These are phyloP conservation scores for Penicillium soppii DNA, from an alignment of 495 filamentous ascomycete species.

Conservation along the genomic window DNA sequence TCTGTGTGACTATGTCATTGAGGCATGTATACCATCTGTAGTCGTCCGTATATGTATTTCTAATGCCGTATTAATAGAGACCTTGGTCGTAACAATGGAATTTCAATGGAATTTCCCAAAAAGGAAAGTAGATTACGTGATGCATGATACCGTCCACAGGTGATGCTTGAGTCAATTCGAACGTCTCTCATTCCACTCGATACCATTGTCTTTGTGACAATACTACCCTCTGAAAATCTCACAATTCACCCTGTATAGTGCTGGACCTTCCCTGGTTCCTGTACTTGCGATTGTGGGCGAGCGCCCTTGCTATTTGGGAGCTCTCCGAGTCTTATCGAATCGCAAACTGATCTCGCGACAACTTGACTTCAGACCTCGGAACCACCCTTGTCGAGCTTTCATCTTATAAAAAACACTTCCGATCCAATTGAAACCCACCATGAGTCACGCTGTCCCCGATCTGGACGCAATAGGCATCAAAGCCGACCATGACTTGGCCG, in stretches of 20 bases:
- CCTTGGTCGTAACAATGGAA: constrained; percentile 6
- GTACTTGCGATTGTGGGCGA: constrained; percentile 3
- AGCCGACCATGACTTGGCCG: constrained; percentile 54
- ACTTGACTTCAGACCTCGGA: background rate
- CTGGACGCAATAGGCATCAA: constrained; percentile 59
- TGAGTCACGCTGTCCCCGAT: constrained; percentile 49
- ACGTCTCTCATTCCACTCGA: constrained; percentile 3
- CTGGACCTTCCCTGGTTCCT: background rate
- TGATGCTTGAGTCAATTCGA: no score
- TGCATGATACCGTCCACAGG: no score
- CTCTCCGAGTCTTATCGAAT: constrained; percentile 3
- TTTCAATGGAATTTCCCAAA: no score
- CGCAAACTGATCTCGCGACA: no score
- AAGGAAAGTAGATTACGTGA: no score
- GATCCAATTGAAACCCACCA: constrained; percentile 13
- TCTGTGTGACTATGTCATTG: background rate
- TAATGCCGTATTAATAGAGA: no score
- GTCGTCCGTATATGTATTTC: no score
- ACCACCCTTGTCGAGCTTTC: background rate
- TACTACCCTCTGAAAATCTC: background rate
- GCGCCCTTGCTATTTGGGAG: constrained; percentile 3
- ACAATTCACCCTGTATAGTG: background rate
- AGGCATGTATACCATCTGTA: background rate
- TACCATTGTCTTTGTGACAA: background rate
- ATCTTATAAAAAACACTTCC: background rate